Conservation (phyloP, 2,329 filamentous ascomycete species). For the Aquanectria penicillioides region DNA sequence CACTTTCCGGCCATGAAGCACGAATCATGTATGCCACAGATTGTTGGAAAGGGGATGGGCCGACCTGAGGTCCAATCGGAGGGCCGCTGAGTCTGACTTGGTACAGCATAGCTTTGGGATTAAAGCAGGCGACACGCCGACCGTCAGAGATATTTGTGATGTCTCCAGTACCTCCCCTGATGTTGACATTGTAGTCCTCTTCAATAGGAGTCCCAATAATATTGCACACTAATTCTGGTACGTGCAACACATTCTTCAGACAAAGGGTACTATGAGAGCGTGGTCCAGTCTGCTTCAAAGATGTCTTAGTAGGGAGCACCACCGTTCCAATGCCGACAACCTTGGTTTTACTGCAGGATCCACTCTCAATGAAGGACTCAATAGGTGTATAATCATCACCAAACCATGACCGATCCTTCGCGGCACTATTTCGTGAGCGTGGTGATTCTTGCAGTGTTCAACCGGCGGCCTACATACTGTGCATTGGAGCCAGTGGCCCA, state of each 20-base stretch:
- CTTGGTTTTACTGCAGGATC: background rate
- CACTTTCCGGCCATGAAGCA: background rate
- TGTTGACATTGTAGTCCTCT: background rate
- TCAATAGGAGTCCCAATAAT: background rate
- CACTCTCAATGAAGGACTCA: background rate
- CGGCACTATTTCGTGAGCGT: background rate
- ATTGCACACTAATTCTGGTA: conserved; percentile 1
- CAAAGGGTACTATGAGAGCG: background rate
- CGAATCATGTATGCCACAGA: background rate
- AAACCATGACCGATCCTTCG: conserved; percentile 9
- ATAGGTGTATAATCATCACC: background rate
- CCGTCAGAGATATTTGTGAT: background rate
- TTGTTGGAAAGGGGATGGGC: background rate
- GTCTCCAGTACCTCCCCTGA: too few species aligned
- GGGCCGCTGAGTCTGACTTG: conserved; percentile 6
- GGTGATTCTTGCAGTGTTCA: background rate
- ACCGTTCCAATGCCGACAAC: conserved; percentile 17
- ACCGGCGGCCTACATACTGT: background rate
- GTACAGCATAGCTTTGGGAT: background rate
- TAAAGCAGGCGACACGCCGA: background rate
- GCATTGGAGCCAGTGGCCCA: background rate
- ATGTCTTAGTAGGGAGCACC: background rate
- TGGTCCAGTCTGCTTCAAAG: background rate
- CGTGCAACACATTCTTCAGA: conserved; percentile 32
- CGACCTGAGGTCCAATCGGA: conserved; percentile 1